Evolutionary conservation across 139 green algal genomes (phyloP).

Genomic region (Ulvella scutata): DNA sequence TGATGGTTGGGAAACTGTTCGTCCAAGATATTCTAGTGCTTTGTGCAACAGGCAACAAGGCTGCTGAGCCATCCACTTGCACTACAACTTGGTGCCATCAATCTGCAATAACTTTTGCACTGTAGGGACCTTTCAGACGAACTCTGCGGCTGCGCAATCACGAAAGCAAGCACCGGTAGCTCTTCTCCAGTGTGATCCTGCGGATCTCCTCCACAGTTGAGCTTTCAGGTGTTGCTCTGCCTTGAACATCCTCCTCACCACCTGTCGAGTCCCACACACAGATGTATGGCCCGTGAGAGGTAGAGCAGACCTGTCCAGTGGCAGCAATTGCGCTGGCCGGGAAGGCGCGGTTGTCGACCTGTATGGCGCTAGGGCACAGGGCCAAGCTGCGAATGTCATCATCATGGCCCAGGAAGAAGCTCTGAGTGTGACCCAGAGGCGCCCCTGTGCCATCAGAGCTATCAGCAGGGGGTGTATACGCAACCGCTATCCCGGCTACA

Average conservation of each 20-base stretch:
- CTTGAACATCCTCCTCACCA: not conserved
- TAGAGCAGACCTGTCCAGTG: conserved; percentile 40
- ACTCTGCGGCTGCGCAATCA: too few species aligned
- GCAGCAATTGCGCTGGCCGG: conserved; percentile 26
- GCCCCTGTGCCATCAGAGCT: not conserved
- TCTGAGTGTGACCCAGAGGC: conserved; percentile 21
- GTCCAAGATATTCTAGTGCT: too few species aligned
- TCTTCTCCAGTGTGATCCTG: conserved; percentile 29
- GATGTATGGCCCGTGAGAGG: conserved; percentile 34
- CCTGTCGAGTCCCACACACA: conserved; percentile 47
- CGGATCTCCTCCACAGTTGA: conserved; percentile 13
- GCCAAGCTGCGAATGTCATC: conserved; percentile 50
- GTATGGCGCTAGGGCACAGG: conserved; percentile 23
- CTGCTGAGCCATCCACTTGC: too few species aligned
- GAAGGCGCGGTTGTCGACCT: conserved; percentile 20
- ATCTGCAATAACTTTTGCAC: too few species aligned
- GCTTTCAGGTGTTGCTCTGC: conserved; percentile 5
- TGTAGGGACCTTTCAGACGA: too few species aligned
- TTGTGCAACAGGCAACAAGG: too few species aligned
- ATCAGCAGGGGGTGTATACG: conserved; percentile 18
- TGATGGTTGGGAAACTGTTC: too few species aligned
- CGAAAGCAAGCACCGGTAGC: too few species aligned
- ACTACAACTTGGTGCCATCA: too few species aligned
- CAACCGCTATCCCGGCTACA: conserved; percentile 41
- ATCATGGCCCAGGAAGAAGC: conserved; percentile 57